Base-by-base conservation (phyloP, 169 alveolate genomes). In the Perkinsus olseni region DNA sequence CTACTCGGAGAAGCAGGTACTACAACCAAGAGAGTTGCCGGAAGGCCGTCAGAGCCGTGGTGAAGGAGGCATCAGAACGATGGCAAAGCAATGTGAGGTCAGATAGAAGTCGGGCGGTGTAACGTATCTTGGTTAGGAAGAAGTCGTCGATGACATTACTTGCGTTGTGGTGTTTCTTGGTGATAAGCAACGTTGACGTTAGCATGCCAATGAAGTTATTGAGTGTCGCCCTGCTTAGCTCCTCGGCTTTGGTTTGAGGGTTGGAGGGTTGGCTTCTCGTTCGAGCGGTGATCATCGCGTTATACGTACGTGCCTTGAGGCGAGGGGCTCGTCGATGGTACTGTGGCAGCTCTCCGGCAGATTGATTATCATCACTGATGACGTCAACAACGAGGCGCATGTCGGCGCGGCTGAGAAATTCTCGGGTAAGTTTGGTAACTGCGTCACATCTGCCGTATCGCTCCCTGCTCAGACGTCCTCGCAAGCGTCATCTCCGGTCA, bases 141-240 rank as follows among this genome's bases (percentile, higher is more conserved):
- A 96, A 39, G 97, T 96, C 38, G 96, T 96, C 36, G 98, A 97
- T 95, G 98, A 97, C 95, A 97, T 96, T 37, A 97, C 98, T 6
- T 93, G 96, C 82, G 94, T 97, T 24, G 94, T 97, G 74, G 94
- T 96, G 0, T 96, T 96, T 94, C 94, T 97, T 39, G 96, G 96
- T 31, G 96, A 92, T 34, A 91, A 74, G 50, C 11, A 40, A 37
- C 82, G 82, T 13, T 62, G 82, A 62, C 36, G 31, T 24, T 40
- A 6, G 3, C 50, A 40, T 40, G 50, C 50, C 21, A 40, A 40
- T 40, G 50, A 40, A 40, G 50, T 40, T 11, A 40, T 40, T 11
- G 50, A 11, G 11, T 40, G 50, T 40, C 50, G 3, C 50, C 50
- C 50, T 6, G 21, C 21, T 6, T 3, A 40, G 11, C 50, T 40